Conservation (phyloP, 768 basidiomycete species). For the Russula compacta region DNA sequence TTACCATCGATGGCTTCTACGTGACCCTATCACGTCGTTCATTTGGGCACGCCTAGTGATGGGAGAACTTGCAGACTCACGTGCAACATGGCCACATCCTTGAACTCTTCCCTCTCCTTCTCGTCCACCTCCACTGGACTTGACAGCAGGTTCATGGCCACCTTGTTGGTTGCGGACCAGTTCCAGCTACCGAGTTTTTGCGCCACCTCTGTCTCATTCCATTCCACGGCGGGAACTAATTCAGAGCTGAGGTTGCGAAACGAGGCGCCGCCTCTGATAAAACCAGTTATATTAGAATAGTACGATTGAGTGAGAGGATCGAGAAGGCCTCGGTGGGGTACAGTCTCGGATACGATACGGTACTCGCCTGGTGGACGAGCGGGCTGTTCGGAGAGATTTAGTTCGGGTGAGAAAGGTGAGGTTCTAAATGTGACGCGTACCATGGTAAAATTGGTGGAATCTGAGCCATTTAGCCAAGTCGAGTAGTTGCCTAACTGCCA, state of each 20-base stretch:
- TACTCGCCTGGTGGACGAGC: slow-evolving; percentile 34
- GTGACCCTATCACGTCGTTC: slow-evolving; percentile 43
- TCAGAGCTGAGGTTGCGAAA: slow-evolving; percentile 47
- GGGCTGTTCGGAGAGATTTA: slow-evolving; percentile 32
- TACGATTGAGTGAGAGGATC: slow-evolving; percentile 47
- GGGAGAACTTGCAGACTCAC: slow-evolving; percentile 32
- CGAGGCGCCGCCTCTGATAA: slow-evolving; percentile 53
- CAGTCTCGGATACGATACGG: slow-evolving; percentile 41
- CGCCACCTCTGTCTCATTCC: slow-evolving; percentile 41
- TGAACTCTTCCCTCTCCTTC: slow-evolving; percentile 27
- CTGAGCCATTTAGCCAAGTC: slow-evolving; percentile 62
- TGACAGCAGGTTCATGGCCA: slow-evolving; percentile 60
- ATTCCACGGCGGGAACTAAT: slow-evolving; percentile 33
- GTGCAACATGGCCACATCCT: slow-evolving; percentile 51
- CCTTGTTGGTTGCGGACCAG: slow-evolving; percentile 55
- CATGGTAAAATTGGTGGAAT: slow-evolving; percentile 49
- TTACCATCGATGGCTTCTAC: slow-evolving; percentile 52
- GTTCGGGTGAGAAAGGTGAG: slow-evolving; percentile 1
- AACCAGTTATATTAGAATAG: slow-evolving; percentile 71
- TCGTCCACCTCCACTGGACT: slow-evolving; percentile 35
- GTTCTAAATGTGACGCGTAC: slow-evolving; percentile 32
- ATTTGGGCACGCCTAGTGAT: not conserved
- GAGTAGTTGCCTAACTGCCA: slow-evolving; percentile 65
- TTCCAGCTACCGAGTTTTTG: slow-evolving; percentile 53
- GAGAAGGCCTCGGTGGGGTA: slow-evolving; percentile 36